These are phyloP conservation scores for Astrephomene gubernaculifera DNA, from an alignment of 139 green algal genomes.

Conservation along the genomic window DNA sequence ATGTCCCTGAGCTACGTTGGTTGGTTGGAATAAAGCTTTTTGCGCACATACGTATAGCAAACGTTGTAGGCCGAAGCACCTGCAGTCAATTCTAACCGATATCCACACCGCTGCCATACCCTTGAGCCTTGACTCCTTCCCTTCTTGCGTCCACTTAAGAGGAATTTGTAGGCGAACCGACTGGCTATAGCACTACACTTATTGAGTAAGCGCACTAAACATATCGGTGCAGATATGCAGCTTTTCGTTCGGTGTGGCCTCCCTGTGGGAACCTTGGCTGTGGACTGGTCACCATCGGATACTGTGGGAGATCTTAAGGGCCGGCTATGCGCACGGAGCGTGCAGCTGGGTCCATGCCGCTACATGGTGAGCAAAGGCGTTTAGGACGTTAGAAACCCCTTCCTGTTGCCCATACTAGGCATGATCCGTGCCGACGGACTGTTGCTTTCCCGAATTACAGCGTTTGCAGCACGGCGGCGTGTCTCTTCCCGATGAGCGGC, in stretches of 20 bases:
- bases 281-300: slow-evolving; percentile 1
- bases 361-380: not conserved
- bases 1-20: not conserved
- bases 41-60: not conserved
- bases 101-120: not conserved
- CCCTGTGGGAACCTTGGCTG: slow-evolving; percentile 9
- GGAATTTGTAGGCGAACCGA: too few species aligned
- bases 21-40: not conserved
- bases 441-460: not conserved
- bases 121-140: not conserved
- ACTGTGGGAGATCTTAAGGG: slow-evolving; percentile 12
- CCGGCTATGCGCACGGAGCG: not conserved
- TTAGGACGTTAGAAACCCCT: not conserved
- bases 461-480: slow-evolving; percentile 16
- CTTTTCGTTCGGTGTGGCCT: slow-evolving; percentile 45
- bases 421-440: not conserved
- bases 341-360: not conserved
- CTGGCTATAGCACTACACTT: not conserved
- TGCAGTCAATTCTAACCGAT: not conserved
- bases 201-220: not conserved
- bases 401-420: not conserved
- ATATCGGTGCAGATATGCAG: slow-evolving; percentile 19
- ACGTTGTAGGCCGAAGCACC: not conserved
- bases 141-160: not conserved
- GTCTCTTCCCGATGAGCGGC: slow-evolving; percentile 47